Base-by-base conservation (phyloP, 1,284 basidiomycete genomes). In the Trichosporon sp. region DNA sequence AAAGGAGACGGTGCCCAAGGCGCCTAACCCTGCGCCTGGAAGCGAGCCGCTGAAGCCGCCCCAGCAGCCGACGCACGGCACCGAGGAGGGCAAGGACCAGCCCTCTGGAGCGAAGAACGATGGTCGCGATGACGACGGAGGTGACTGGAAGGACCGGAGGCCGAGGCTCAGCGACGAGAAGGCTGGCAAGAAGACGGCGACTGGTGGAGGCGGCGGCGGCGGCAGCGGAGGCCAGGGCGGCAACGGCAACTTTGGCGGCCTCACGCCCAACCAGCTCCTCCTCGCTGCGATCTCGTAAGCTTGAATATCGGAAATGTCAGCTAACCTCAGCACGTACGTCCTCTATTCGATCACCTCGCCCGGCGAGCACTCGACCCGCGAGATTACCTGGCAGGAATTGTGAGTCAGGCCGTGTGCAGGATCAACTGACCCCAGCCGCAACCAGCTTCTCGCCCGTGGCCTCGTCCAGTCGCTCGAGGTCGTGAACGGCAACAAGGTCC, bases 371-470 rank as follows among this genome's bases (percentile, higher is more conserved):
- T 68, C 77, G 46, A 76, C 91, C 4, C 90, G 91, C 74, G 96
- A 98, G 85, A 97, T 98, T 76, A 98, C 96, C 75, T 98, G 96
- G 95, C 96, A 98, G 85, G 96, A 98, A 83, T 98, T 98, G 84
- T 85, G 68, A 79, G 84, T 80, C 10, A 16, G 12, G n/a, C 19
- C 2, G 12, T n/a, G n/a, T 16, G 14, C 19, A 16, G 14, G 31
- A 10, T 51, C 56, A 63, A 59, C 74, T 71, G 31, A 71, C 70
- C 43, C 26, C 69, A 85, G 84, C 87, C 90, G 95, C 72, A 96
- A 93, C 67, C 92, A 92, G 21, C 93, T 98, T 85, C 90, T 98
- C 67, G 93, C 97, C 83, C 96, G 96, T 83, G 96, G 95, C 54
- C 89, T 98, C 68, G 97, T 99, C 35, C 95, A 98, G 77, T 95